Base-by-base conservation (phyloP, 2,329 filamentous ascomycete genomes). In the Herpotrichia juniperi region DNA sequence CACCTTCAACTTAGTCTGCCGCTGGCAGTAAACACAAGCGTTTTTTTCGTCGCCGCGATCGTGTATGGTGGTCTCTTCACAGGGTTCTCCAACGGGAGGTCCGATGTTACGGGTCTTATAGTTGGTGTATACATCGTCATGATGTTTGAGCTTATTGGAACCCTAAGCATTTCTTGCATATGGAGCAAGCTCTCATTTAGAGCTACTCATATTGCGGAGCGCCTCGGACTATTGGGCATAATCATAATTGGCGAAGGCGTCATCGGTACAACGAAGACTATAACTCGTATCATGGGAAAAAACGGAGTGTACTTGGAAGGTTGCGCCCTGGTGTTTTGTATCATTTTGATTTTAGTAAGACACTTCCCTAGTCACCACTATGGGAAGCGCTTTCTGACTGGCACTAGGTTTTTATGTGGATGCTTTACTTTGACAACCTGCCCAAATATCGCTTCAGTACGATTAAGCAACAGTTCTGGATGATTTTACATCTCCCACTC, bases 201-300 rank as follows among this genome's bases (percentile, higher is more conserved):
- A 46, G 71, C 79, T 34, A 86, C 82, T 0, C 82, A 86, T 57
- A 66, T 87, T 37, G 82, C 81, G 53, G 81, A 83, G 57, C 77
- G 85, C 8, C 78, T 87, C 74, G 79, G 79, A 1, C 75, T 86
- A 1, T 73, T 87, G 45, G 86, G 83, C 0, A 73, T 86, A 43
- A 85, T 87, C 51, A 83, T 87, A 50, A 78, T 87, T 47, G 84
- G 85, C 19, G 84, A 87, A 61, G 83, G 83, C 35, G 80, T 85
- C 21, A 83, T 86, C 25, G 78, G 81, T 8, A 71, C 85, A 25
- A 78, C 77, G 24, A 76, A 78, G 55, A 76, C 76, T 35, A 81
- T 86, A 28, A 48, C 47, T n/a, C 52, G 53, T 4, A 52, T 56
- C 11, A 60, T 62, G 54, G 54, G 57, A 14, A 59, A 53, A 42